Conservation (phyloP, 805 yeast species). For the Teunomyces pallodes region DNA sequence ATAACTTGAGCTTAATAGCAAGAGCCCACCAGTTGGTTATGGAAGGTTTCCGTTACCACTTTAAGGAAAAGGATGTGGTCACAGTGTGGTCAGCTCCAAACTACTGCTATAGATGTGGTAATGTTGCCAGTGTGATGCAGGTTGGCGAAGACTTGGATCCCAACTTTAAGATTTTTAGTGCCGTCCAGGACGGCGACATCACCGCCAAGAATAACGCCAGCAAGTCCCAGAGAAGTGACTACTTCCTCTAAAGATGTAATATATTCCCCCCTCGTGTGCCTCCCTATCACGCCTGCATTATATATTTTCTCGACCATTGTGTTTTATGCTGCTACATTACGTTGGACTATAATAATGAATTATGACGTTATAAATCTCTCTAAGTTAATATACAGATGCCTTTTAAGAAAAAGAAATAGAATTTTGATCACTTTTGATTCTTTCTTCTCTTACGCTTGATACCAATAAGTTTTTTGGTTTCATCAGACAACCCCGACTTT, state of each 20-base stretch:
- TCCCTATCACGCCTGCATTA: background rate
- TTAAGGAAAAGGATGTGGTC: conserved; percentile 93
- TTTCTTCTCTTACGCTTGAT: conserved; percentile 66
- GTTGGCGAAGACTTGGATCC: conserved; percentile 85
- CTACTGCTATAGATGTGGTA: conserved; percentile 96
- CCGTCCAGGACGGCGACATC: conserved; percentile 81
- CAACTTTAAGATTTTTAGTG: conserved; percentile 88
- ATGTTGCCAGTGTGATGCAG: conserved; percentile 97
- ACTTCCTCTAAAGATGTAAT: conserved; percentile 28
- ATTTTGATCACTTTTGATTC: conserved; percentile 29
- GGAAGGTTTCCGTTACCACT: conserved; percentile 97
- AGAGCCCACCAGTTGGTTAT: conserved; percentile 97
- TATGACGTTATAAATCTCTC: conserved; percentile 9
- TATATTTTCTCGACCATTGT: conserved; percentile 1
- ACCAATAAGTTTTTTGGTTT: conserved; percentile 63
- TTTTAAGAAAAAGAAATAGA: background rate
- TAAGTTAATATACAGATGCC: conserved; percentile 6
- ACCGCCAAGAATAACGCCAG: conserved; percentile 35
- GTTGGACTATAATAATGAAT: conserved; percentile 13
- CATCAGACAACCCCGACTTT: conserved; percentile 46
- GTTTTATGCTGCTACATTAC: background rate
- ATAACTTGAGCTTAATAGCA: conserved; percentile 83
- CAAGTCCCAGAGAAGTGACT: conserved; percentile 46
- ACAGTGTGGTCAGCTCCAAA: conserved; percentile 99
- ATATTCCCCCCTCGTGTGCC: background rate